Conservation (phyloP, 805 yeast species). For the Schizosaccharomyces japonicus region DNA sequence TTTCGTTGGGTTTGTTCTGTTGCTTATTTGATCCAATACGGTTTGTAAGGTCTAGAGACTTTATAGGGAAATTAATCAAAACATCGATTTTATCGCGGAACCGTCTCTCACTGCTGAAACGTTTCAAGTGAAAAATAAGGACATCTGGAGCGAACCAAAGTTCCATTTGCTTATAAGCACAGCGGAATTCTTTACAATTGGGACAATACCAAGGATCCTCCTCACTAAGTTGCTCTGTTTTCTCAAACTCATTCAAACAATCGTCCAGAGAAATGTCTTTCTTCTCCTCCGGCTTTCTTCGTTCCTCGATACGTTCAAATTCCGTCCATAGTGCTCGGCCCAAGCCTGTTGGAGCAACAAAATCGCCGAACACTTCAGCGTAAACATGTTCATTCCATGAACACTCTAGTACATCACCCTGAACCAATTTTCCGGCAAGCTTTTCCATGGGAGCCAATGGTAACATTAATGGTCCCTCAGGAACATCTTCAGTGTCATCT, state of each 20-base stretch:
- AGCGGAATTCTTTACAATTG: constrained; percentile 61
- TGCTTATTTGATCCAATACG: constrained; percentile 22
- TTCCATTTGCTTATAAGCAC: constrained; percentile 74
- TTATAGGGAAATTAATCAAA: constrained; percentile 67
- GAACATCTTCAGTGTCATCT: neutral
- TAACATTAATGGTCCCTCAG: neutral
- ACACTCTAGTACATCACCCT: neutral
- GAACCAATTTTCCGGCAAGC: neutral
- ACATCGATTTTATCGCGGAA: constrained; percentile 63
- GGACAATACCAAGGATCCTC: constrained; percentile 92
- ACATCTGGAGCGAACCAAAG: constrained; percentile 88
- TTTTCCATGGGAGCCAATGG: neutral
- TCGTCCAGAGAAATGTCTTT: constrained; percentile 33
- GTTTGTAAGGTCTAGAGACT: constrained; percentile 48
- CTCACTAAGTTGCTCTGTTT: constrained; percentile 64
- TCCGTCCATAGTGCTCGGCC: constrained; percentile 1
- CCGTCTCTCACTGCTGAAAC: constrained; percentile 32
- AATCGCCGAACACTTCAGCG: neutral
- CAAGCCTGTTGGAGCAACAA: neutral
- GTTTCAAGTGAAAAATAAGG: constrained; percentile 64
- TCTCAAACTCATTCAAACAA: constrained; percentile 51
- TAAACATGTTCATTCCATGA: neutral
- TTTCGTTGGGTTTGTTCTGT: neutral
- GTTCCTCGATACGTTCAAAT: neutral
- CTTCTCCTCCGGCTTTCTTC: neutral